Percentiles rank a stretch among this genome's conserved stretches.
Evolutionary conservation across 257 asterid species (phyloP).

Genomic region (Verbascum thapsus): DNA sequence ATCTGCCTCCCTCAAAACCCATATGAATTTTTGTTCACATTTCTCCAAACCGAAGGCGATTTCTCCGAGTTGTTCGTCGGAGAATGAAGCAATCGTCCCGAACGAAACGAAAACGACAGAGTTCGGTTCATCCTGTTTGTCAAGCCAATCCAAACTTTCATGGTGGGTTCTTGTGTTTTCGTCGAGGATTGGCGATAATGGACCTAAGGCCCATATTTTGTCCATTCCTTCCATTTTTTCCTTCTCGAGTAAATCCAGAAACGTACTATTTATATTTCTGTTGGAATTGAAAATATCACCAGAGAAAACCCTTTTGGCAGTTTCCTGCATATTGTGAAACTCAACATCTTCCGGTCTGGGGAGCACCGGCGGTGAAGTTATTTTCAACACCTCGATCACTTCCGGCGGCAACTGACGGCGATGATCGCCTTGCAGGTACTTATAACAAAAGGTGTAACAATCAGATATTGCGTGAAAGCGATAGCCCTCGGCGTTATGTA

Average conservation of each 20-base stretch:
- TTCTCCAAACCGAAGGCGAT: slow-evolving; percentile 29
- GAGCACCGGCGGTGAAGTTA: too few species aligned
- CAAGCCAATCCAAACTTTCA: slow-evolving; percentile 33
- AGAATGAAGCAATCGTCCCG: slow-evolving; percentile 26
- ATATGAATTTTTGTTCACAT: slow-evolving; percentile 33
- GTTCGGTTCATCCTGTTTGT: slow-evolving; percentile 24
- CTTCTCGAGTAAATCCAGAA: slow-evolving; percentile 14
- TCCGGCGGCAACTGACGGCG: too few species aligned
- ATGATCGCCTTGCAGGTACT: too few species aligned
- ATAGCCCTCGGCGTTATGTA: slow-evolving; percentile 32
- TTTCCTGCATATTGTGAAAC: too few species aligned
- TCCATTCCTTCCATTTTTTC: background rate
- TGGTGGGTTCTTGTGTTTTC: background rate
- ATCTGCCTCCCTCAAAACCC: slow-evolving; percentile 46
- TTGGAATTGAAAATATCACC: slow-evolving; percentile 21
- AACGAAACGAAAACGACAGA: slow-evolving; percentile 31
- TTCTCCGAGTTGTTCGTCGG: slow-evolving; percentile 23
- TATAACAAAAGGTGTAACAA: slow-evolving; percentile 3
- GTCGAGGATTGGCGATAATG: too few species aligned
- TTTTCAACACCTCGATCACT: too few species aligned
- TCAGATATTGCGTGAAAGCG: slow-evolving; percentile 33
- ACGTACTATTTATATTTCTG: slow-evolving; percentile 9
- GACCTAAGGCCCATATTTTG: slow-evolving; percentile 21
- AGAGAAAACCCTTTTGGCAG: slow-evolving; percentile 3
- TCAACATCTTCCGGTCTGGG: too few species aligned